These are phyloP conservation scores for Xylaria sp. DNA, from an alignment of 2,329 filamentous ascomycete genomes.

Conservation along the genomic window DNA sequence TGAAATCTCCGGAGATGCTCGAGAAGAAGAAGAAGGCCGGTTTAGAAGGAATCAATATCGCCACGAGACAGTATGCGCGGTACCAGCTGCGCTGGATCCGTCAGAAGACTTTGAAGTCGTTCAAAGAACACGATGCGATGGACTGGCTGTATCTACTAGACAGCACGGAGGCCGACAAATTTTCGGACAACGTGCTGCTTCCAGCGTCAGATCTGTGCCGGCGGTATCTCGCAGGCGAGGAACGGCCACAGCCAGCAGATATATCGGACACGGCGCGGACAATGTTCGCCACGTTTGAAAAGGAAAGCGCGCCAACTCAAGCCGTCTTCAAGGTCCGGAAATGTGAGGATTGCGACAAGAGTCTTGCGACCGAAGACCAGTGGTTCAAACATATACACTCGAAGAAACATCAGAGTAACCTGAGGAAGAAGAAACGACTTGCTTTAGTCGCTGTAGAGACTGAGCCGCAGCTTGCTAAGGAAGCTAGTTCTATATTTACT, in stretches of 20 bases:
- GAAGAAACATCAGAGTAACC: slow-evolving; percentile 52
- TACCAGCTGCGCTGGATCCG: slow-evolving; percentile 89
- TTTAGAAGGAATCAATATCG: slow-evolving; percentile 80
- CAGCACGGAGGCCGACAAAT: slow-evolving; percentile 74
- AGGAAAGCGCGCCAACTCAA: slow-evolving; percentile 66
- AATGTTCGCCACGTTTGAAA: slow-evolving; percentile 68
- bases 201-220: slow-evolving; percentile 72
- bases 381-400: slow-evolving; percentile 62
- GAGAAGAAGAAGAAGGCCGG: slow-evolving; percentile 67
- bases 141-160: slow-evolving; percentile 81
- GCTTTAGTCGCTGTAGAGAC: slow-evolving; percentile 45
- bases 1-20: slow-evolving; percentile 54
- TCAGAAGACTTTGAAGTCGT: slow-evolving; percentile 78
- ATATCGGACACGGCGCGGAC: slow-evolving; percentile 62
- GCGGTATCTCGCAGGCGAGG: slow-evolving; percentile 69
- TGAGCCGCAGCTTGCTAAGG: not conserved
- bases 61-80: slow-evolving; percentile 88
- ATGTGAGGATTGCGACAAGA: slow-evolving; percentile 79
- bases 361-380: slow-evolving; percentile 65
- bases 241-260: slow-evolving; percentile 63
- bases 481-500: not conserved
- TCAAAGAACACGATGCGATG: slow-evolving; percentile 66
- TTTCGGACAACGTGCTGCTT: slow-evolving; percentile 70
- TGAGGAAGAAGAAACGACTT: slow-evolving; percentile 46
- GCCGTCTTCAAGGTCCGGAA: slow-evolving; percentile 54